Base-by-base conservation (phyloP, 495 filamentous ascomycete genomes). In the Penicillium paradoxum region DNA sequence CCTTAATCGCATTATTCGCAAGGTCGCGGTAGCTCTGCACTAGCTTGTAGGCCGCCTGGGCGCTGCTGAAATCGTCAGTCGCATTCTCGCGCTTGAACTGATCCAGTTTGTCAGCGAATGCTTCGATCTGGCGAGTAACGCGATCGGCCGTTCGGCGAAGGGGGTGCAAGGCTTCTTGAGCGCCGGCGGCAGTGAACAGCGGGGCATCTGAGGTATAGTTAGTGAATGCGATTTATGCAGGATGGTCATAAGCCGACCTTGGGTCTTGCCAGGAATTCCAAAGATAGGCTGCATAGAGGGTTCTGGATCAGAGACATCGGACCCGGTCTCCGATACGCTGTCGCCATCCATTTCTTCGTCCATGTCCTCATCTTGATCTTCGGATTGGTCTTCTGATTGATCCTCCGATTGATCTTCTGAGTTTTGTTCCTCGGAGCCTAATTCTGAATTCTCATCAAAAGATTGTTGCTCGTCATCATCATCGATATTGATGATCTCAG, bases 41-140 rank as follows among this genome's bases (percentile, higher is more conserved):
- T 6, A 77, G 56, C 39, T 68, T 65, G 60, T 72, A 77, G 17
- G 73, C 74, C 3, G 72, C 74, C 41, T 74, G 67, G 54, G 70
- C 65, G 32, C 55, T 69, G 25, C 57, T 61, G 46, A 73, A 68
- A 6, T 72, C 69, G 51, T 71, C 70, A 8, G 53, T 54, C 15
- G 62, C 58, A 42, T 68, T 73, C 49, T 72, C 60, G 39, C 71
- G 71, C 51, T 74, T 78, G 37, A 84, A 82, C 37, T 73, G 72
- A 59, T 86, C 83, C n/a, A 87, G 69, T 54, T 74, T 74, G 52
- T 83, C 76, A n/a, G 84, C 84, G 55, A 87, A 87, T 18, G 73
- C 74, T 58, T 86, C 80, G 44, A 86, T 79, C 59, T 87, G 83
- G 46, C 76, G 76, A 45, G 79, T 80, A 34, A 84, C 78, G 6